Evolutionary conservation across 352 stramenopile genomes (phyloP), one percentile per base, ranked within the genome.

Genomic region (Lagenidium giganteum): DNA sequence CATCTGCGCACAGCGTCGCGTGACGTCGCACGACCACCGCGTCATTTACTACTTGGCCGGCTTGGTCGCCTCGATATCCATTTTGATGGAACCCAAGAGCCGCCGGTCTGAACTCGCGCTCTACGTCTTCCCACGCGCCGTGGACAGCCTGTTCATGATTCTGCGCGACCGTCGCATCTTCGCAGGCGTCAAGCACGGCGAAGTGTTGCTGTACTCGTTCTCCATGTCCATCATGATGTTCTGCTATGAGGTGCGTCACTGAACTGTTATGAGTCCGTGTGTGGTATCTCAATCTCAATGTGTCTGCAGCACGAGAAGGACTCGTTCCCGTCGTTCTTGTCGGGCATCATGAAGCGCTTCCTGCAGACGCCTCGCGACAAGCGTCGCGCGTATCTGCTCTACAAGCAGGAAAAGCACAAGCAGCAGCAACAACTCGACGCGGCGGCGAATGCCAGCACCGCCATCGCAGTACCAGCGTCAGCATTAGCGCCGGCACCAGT

Each of bases 151-250:
- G 27, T 83, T 67, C 22, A 72, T 87, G 48, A 90, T 87, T 39
- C 61, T 93, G 18, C 63, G 70, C 31, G 78, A 90, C 49, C 76
- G 70, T 32, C 62, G 68, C 24, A 75, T 89, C 51, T 70, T 83
- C 28, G 61, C 64, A n/a, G 74, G 78, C 42, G 63, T 91, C 32
- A 64, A 56, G 16, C 61, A 87, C 39, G 81, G 78, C 18, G 81
- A 93, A 44, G 64, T 89, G 24, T 59, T 74, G 34, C 63, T 93
- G 29, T 93, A 91, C 42, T 76, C 77, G 20, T 59, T 60, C 11
- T 93, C 78, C 8, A 93, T 91, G 78, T 63, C 70, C 8, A 59
- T 80, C 33, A 82, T 93, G 57, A 91, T 91, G 81, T 85, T 83
- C 56, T 87, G 63, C 46, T 93, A 89, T 42, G 78, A 93, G 77